phyloP scores from a whole-genome alignment of 2,329 filamentous ascomycete genomes.

The Epichloe festucae region DNA sequence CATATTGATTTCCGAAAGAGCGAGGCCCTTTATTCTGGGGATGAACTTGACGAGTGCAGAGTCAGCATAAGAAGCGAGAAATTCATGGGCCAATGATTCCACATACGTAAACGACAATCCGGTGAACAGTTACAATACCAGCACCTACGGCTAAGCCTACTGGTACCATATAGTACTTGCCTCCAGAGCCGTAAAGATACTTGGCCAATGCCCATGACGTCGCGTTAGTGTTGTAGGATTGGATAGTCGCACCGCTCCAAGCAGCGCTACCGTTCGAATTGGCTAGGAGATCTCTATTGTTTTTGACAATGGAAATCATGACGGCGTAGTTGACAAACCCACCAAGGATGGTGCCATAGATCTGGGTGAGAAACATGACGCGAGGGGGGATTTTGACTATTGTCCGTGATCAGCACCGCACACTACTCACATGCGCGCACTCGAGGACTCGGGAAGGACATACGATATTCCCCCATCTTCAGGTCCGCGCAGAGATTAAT shows the following conservation, averaged over 20 bases:
- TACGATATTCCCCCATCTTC: conserved; percentile 47
- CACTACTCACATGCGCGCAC: neutral
- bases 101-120: neutral
- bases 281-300: conserved; percentile 27
- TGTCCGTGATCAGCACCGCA: neutral
- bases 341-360: conserved; percentile 27
- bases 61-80: neutral
- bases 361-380: conserved; percentile 27
- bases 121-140: conserved; percentile 10
- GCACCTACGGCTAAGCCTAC: conserved; percentile 30
- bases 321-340: conserved; percentile 32
- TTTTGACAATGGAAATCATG: conserved; percentile 30
- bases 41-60: neutral
- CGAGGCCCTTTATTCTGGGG: neutral
- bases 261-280: conserved; percentile 28
- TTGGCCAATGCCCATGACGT: conserved; percentile 22
- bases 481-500: conserved; percentile 39
- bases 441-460: conserved; percentile 9
- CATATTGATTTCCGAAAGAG: conserved; percentile 1
- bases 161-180: conserved; percentile 24
- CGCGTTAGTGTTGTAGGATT: conserved; percentile 28
- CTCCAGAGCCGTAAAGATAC: conserved; percentile 27
- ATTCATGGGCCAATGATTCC: neutral
- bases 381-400: conserved; percentile 22
- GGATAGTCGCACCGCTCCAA: conserved; percentile 35